phyloP scores from a whole-genome alignment of 2,329 filamentous ascomycete genomes.

The Ceratocystis lukuohia region DNA sequence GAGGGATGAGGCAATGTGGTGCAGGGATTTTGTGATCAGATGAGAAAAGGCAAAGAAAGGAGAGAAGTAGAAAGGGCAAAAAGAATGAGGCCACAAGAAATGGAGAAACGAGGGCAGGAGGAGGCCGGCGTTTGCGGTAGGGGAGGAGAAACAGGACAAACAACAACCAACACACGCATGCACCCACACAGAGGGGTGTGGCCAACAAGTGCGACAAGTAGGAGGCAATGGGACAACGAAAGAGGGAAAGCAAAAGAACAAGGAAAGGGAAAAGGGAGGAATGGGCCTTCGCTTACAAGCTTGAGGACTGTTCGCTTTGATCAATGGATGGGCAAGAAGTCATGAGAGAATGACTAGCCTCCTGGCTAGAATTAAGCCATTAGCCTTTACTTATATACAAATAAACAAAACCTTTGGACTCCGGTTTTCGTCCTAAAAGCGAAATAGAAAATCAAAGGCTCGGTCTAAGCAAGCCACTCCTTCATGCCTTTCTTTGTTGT shows the following conservation, averaged over 20 bases:
- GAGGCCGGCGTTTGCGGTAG: not conserved
- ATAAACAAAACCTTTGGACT: not conserved
- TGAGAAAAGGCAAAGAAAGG: not conserved
- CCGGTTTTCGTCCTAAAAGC: not conserved
- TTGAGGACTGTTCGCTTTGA: not conserved
- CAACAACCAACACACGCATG: not conserved
- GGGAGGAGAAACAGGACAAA: not conserved
- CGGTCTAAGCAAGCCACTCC: not conserved
- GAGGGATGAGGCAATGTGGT: conserved; percentile 11
- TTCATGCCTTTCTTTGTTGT: not conserved
- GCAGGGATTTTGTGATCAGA: conserved; percentile 16
- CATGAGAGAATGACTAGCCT: not conserved
- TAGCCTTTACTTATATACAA: not conserved
- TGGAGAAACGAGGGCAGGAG: conserved; percentile 11
- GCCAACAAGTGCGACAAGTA: not conserved
- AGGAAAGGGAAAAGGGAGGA: not conserved
- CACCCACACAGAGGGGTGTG: not conserved
- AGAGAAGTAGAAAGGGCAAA: not conserved
- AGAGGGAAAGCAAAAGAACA: not conserved
- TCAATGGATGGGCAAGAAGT: conserved; percentile 5
- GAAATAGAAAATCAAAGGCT: not conserved
- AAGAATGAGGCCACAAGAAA: conserved; percentile 1
- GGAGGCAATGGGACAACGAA: not conserved
- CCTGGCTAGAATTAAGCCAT: not conserved
- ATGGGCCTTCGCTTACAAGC: not conserved